Percentiles rank a stretch among this genome's conserved stretches.
These are phyloP conservation scores for Apophysomyces elegans DNA, from an alignment of 371 early-diverging fungal species.

Conservation along the genomic window DNA sequence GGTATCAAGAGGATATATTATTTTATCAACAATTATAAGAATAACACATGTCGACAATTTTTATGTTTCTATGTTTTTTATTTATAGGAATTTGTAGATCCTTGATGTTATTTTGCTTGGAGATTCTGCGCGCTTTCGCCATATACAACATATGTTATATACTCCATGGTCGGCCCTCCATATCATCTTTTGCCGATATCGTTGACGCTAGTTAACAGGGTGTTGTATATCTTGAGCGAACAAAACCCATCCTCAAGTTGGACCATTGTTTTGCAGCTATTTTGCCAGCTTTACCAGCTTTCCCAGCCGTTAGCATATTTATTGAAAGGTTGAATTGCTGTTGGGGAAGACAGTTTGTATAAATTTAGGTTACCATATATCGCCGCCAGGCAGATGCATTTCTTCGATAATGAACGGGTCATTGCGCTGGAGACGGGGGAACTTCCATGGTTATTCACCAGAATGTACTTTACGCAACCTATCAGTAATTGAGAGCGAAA, in stretches of 20 bases:
- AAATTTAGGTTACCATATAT: not conserved
- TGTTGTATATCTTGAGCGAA: too few species aligned
- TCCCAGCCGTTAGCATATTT: not conserved
- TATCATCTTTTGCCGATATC: too few species aligned
- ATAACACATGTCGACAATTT: too few species aligned
- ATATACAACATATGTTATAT: too few species aligned
- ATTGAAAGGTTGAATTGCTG: not conserved
- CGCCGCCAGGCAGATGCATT: not conserved
- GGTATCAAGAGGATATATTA: too few species aligned
- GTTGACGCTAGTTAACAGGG: too few species aligned
- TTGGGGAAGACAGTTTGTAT: not conserved
- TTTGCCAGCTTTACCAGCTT: not conserved
- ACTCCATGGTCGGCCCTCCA: too few species aligned
- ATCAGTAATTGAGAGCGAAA: not conserved
- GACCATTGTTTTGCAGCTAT: not conserved
- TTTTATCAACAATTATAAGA: too few species aligned
- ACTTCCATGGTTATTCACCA: not conserved
- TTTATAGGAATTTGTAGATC: too few species aligned
- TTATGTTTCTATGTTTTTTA: too few species aligned
- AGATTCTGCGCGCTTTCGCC: too few species aligned
- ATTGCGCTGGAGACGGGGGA: not conserved
- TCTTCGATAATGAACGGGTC: not conserved
- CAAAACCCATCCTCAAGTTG: not conserved
- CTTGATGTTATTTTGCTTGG: too few species aligned
- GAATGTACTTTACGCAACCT: not conserved